These are phyloP conservation scores for Plenodomus tracheiphilus DNA, from an alignment of 2,329 filamentous ascomycete species.

Conservation along the genomic window DNA sequence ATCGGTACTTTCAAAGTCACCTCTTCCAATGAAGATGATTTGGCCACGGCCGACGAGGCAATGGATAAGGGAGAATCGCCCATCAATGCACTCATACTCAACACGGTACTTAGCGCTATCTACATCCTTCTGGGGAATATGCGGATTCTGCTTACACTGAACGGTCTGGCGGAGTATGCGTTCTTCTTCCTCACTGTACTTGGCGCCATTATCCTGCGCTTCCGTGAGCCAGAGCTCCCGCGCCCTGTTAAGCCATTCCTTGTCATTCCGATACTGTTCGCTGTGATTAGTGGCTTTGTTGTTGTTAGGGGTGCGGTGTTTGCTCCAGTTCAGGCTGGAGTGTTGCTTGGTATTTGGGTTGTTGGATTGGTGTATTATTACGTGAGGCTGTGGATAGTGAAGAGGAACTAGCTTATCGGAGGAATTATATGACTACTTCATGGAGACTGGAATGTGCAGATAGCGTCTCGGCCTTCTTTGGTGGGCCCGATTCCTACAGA, in stretches of 20 bases:
- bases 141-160: constrained; percentile 61
- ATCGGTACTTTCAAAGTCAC: constrained; percentile 32
- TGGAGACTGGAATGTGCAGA: too few species aligned
- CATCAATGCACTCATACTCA: constrained; percentile 42
- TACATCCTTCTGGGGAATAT: constrained; percentile 67
- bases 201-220: constrained; percentile 61
- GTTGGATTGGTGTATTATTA: constrained; percentile 26
- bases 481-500: too few species aligned
- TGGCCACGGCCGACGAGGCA: constrained; percentile 21
- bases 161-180: constrained; percentile 52
- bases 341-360: constrained; percentile 36
- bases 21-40: constrained; percentile 5
- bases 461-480: too few species aligned
- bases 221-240: constrained; percentile 57
- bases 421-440: too few species aligned
- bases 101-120: constrained; percentile 49
- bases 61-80: constrained; percentile 42
- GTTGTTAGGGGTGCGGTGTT: constrained; percentile 41
- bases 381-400: constrained; percentile 10
- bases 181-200: constrained; percentile 68
- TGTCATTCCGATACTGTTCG: constrained; percentile 58
- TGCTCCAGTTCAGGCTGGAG: constrained; percentile 35
- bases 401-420: neutral
- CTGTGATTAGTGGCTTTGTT: constrained; percentile 56
- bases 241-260: constrained; percentile 64